Conservation (phyloP, 176 grass and related monocot species). For the sorghum (Sorghum bicolor) region DNA sequence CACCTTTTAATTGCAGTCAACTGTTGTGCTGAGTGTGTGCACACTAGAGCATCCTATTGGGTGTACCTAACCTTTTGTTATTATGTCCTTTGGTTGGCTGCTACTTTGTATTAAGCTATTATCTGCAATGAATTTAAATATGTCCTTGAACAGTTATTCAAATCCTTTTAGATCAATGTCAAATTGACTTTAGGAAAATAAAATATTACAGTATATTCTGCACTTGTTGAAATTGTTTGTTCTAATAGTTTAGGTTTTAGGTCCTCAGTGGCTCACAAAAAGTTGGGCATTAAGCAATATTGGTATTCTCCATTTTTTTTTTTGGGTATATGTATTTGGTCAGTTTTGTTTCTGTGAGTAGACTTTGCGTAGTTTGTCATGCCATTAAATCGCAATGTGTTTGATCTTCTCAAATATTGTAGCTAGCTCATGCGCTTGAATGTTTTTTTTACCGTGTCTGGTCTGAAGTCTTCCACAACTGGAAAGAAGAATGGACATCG, state of each 20-base stretch:
- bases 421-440: background rate
- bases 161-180: background rate
- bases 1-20: conserved; percentile 28
- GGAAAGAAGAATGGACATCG: background rate
- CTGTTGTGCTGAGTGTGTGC: conserved; percentile 13
- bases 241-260: background rate
- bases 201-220: background rate
- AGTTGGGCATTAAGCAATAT: background rate
- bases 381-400: background rate
- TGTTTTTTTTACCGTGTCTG: background rate
- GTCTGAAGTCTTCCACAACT: background rate
- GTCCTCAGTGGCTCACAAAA: background rate
- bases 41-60: background rate
- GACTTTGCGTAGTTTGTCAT: background rate
- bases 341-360: background rate
- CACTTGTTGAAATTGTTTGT: background rate
- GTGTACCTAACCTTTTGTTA: conserved; percentile 21
- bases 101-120: background rate
- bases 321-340: background rate
- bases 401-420: background rate
- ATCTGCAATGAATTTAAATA: background rate
- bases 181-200: background rate
- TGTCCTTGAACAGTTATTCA: background rate
- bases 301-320: background rate
- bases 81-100: conserved; percentile 1